Conservation (phyloP, 2,329 filamentous ascomycete genomes). For the Teratosphaeria epicoccoides region DNA sequence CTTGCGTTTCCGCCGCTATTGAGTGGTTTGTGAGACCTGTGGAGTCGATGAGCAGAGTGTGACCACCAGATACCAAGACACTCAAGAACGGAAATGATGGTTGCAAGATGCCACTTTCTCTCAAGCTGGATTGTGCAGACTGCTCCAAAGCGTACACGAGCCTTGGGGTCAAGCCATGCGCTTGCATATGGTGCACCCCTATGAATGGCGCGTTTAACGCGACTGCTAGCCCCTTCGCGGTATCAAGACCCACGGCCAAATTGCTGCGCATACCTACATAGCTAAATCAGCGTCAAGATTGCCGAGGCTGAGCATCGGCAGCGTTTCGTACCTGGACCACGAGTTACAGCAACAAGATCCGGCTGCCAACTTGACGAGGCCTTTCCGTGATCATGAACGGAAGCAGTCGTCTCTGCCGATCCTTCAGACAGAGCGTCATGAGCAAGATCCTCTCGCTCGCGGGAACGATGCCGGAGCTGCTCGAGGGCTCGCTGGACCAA, state of each 20-base stretch:
- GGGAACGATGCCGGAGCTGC: slow-evolving; percentile 1
- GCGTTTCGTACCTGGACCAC: slow-evolving; percentile 53
- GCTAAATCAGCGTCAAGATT: background rate
- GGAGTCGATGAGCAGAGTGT: slow-evolving; percentile 77
- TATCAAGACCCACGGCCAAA: slow-evolving; percentile 66
- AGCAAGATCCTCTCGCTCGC: background rate
- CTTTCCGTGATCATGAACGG: background rate
- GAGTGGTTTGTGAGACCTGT: slow-evolving; percentile 55
- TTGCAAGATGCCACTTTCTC: slow-evolving; percentile 1
- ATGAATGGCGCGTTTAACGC: slow-evolving; percentile 76
- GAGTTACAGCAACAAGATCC: slow-evolving; percentile 79
- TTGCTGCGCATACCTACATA: slow-evolving; percentile 58
- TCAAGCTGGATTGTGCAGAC: background rate
- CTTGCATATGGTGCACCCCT: slow-evolving; percentile 94
- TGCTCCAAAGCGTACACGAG: slow-evolving; percentile 37
- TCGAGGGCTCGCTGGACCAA: slow-evolving; percentile 56
- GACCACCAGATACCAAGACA: slow-evolving; percentile 81
- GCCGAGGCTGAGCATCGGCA: background rate
- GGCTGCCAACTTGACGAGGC: slow-evolving; percentile 38
- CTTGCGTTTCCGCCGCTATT: slow-evolving; percentile 61
- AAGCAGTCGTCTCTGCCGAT: background rate
- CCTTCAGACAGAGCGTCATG: no score
- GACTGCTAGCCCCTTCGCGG: slow-evolving; percentile 75
- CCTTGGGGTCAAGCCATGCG: slow-evolving; percentile 79
- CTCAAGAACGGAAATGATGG: slow-evolving; percentile 76